A percentile compares a stretch with the other conserved stretches of the same genome.
These are phyloP conservation scores for Fusarium bactridioides DNA, from an alignment of 2,329 filamentous ascomycete genomes.

Conservation along the genomic window DNA sequence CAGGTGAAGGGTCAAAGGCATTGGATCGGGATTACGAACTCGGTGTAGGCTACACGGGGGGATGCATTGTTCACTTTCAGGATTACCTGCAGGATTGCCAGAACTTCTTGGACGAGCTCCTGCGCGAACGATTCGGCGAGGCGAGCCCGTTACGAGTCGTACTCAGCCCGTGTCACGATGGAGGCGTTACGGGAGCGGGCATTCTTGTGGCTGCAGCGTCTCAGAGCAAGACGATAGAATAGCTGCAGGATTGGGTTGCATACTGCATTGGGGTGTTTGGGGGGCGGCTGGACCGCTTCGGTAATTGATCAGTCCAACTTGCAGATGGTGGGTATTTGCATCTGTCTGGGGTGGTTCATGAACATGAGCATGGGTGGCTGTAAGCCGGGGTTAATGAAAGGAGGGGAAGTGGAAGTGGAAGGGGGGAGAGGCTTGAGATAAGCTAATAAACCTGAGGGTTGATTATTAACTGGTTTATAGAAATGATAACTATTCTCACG, in stretches of 20 bases:
- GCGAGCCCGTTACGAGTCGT: constrained; percentile 53
- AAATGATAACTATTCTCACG: constrained; percentile 18
- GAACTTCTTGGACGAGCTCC: constrained; percentile 66
- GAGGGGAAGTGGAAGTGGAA: constrained; percentile 11
- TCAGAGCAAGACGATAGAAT: constrained; percentile 48
- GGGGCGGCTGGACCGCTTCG: constrained; percentile 32
- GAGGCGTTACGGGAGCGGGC: constrained; percentile 68
- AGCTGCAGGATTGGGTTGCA: constrained; percentile 21
- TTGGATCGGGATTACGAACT: constrained; percentile 58
- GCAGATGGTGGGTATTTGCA: constrained; percentile 16
- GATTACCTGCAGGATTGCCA: constrained; percentile 77
- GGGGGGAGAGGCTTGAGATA: background rate
- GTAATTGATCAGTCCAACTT: constrained; percentile 26
- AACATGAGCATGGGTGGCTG: constrained; percentile 10
- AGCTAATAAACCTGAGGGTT: constrained; percentile 5
- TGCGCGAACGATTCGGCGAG: constrained; percentile 45
- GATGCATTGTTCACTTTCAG: constrained; percentile 82
- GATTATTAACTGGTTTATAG: constrained; percentile 21
- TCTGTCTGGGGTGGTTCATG: constrained; percentile 13
- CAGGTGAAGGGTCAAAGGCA: constrained; percentile 40
- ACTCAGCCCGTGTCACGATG: constrained; percentile 66
- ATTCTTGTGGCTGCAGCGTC: constrained; percentile 61
- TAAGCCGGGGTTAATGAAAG: constrained; percentile 15
- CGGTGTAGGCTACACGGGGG: constrained; percentile 81
- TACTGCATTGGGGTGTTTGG: constrained; percentile 11